Conservation (phyloP, 1,139 yeast genomes). For the Nakaseomyces uthaithaninus region DNA sequence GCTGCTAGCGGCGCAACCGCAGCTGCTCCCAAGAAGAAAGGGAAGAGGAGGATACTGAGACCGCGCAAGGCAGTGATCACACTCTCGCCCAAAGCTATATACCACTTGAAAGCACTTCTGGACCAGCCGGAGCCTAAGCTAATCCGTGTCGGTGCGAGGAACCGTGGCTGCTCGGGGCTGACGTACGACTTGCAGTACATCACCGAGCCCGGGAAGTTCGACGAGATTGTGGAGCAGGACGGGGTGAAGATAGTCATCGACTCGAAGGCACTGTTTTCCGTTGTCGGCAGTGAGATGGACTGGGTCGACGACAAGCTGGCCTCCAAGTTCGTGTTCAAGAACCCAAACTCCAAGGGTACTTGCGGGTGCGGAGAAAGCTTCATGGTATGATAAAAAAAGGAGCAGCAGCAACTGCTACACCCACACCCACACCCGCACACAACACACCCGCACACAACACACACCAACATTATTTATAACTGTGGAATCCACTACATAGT, state of each 20-base stretch:
- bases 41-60: constrained; percentile 46
- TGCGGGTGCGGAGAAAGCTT: constrained; percentile 99
- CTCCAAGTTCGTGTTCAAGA: constrained; percentile 81
- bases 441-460: too few relatives aligned
- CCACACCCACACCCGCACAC: not conserved
- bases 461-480: too few relatives aligned
- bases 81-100: constrained; percentile 62
- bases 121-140: constrained; percentile 81
- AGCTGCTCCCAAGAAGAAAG: constrained; percentile 36
- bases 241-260: constrained; percentile 90
- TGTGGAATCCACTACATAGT: too few relatives aligned
- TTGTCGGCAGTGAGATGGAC: constrained; percentile 97
- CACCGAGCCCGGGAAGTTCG: constrained; percentile 81
- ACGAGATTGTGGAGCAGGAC: constrained; percentile 85
- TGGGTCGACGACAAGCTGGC: constrained; percentile 92
- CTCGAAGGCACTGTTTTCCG: constrained; percentile 89
- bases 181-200: constrained; percentile 90
- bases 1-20: not conserved
- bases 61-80: constrained; percentile 88
- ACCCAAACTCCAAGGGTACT: constrained; percentile 94
- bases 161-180: constrained; percentile 93
- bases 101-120: constrained; percentile 57
- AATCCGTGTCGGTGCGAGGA: constrained; percentile 87
- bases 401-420: too few relatives aligned
- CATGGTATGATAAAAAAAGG: constrained; percentile 62